These are phyloP conservation scores for Capsicum rhomboideum DNA, from an alignment of 257 asterid genomes.

Conservation along the genomic window DNA sequence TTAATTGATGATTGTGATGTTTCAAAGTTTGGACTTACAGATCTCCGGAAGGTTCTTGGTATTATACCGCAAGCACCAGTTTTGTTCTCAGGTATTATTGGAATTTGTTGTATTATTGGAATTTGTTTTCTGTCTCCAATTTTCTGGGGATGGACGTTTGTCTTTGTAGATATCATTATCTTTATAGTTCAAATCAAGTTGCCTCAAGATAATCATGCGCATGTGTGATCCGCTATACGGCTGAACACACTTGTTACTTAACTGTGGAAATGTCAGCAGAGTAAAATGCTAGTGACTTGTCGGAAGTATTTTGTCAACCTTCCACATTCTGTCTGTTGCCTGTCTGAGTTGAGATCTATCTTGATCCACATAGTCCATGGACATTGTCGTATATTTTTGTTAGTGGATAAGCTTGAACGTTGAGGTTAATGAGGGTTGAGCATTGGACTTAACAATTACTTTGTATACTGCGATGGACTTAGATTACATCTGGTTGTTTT, in stretches of 20 bases:
- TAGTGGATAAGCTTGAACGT: background rate
- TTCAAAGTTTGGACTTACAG: constrained; percentile 71
- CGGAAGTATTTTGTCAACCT: background rate
- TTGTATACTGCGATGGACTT: background rate
- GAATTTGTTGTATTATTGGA: too few relatives aligned
- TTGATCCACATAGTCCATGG: background rate
- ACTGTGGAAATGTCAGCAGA: background rate
- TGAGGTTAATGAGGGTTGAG: background rate
- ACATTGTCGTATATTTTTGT: background rate
- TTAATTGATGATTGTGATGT: constrained; percentile 72
- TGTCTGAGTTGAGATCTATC: background rate
- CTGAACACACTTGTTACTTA: background rate
- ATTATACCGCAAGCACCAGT: constrained; percentile 96
- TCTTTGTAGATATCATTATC: background rate
- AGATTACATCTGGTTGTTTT: background rate
- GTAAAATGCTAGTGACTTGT: background rate
- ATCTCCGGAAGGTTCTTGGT: constrained; percentile 90
- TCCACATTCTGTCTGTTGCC: background rate
- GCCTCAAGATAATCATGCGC: background rate
- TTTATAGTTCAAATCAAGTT: background rate
- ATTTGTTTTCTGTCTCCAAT: background rate
- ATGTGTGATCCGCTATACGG: background rate
- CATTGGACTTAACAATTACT: background rate
- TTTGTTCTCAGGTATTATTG: constrained; percentile 77
- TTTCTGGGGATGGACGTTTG: background rate